Evolutionary conservation across 805 yeast species (phyloP), one percentile per base, ranked within the genome.

Genomic region (Schwanniomyces pseudopolymorphus): DNA sequence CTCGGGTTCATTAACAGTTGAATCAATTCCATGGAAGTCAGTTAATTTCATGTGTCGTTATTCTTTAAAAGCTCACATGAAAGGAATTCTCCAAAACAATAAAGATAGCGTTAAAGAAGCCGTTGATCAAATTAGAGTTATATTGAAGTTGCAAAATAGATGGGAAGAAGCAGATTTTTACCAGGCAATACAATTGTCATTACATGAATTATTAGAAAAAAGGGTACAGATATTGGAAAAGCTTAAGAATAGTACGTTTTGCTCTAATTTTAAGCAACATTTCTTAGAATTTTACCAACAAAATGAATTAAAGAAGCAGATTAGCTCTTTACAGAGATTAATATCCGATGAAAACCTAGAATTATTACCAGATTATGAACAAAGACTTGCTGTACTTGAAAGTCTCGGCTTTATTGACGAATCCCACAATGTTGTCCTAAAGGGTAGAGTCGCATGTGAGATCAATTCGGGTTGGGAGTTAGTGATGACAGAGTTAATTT

Each of bases 371-470:
- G 97, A 94, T 61, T 94, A 94, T 60, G 95, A 89, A 59, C 96
- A 89, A 64, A 80, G 99, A 55, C 69, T 94, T 33, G 78, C 77
- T 33, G 96, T 94, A 3, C 72, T 94, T 47, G 78, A 82, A 56
- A 80, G 79, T n/a, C 72, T 90, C n/a, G 88, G 81, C 11, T 94
- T 87, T 61, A 83, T 94, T 36, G 96, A 92, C 58, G 73, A 73
- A 5, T 77, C 81, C 40, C 78, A 86, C 54, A 91, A 89, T 47
- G 94, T 88, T 17, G 83, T 81, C 58, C 72, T 94, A 54, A 91
- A 91, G 68, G 98, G 98, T 27, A 75, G 97, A 50, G 96, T 89
- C 40, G 96, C 95, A 0, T 94, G 96, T 70, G 99, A 94, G 58
- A 78, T 89, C 47, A 88, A 87, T 61, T 79, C 89, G 21, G 98